A percentile compares a stretch with the other conserved stretches of the same genome.
Conservation (phyloP, 176 grass and related monocot genomes). For the Dendrocalamus sinicus region DNA sequence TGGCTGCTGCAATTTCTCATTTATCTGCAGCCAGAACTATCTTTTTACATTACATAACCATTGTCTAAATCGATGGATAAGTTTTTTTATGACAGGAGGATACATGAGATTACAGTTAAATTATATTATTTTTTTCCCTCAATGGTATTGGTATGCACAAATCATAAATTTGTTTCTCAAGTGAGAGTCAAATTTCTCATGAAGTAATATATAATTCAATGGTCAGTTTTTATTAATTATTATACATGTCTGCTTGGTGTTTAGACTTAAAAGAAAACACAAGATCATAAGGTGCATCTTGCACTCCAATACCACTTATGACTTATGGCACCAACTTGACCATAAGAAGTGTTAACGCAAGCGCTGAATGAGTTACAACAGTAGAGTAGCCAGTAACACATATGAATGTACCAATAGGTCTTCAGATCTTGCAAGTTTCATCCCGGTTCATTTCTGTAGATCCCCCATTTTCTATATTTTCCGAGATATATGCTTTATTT, state of each 20-base stretch:
- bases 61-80: neutral
- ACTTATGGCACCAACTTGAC: constrained; percentile 48
- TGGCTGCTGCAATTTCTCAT: constrained; percentile 33
- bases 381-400: neutral
- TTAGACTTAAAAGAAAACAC: neutral
- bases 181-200: constrained; percentile 1
- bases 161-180: neutral
- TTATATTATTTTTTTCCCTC: constrained; percentile 1
- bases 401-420: constrained; percentile 26
- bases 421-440: constrained; percentile 18
- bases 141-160: neutral
- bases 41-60: constrained; percentile 29
- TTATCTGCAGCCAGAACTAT: neutral
- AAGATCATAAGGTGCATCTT: neutral
- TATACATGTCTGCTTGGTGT: neutral
- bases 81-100: neutral
- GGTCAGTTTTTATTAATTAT: neutral
- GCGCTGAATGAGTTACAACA: constrained; percentile 23
- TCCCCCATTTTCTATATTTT: neutral
- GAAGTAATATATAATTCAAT: constrained; percentile 4
- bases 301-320: constrained; percentile 47
- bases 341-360: constrained; percentile 27
- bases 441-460: neutral
- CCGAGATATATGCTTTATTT: constrained; percentile 1
- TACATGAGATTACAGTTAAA: neutral